Conservation (phyloP, 2,329 filamentous ascomycete species). For the Zalaria obscura region DNA sequence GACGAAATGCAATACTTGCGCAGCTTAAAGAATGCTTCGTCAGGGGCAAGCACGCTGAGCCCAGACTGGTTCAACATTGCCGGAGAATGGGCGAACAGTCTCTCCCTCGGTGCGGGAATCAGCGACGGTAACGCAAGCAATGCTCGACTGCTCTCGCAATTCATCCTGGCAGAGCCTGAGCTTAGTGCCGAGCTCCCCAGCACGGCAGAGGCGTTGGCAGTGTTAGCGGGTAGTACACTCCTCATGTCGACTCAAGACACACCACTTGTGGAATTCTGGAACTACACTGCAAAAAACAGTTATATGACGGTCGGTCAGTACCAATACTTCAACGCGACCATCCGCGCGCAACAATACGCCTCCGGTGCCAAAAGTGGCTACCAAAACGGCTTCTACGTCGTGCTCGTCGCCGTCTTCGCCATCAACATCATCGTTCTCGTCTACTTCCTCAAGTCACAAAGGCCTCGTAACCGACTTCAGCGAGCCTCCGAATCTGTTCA, state of each 20-base stretch:
- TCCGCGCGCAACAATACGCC: slow-evolving; percentile 55
- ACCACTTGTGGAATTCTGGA: slow-evolving; percentile 42
- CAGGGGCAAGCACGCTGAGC: slow-evolving; percentile 27
- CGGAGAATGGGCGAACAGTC: slow-evolving; percentile 25
- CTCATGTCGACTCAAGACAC: slow-evolving; percentile 44
- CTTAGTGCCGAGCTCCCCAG: slow-evolving; percentile 46
- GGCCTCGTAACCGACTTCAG: slow-evolving; percentile 65
- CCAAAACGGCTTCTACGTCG: slow-evolving; percentile 52
- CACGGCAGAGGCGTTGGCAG: slow-evolving; percentile 59
- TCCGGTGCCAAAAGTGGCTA: slow-evolving; percentile 40
- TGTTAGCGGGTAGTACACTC: slow-evolving; percentile 53
- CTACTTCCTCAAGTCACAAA: slow-evolving; percentile 44
- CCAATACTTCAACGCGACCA: slow-evolving; percentile 48
- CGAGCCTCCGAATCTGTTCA: slow-evolving; percentile 63
- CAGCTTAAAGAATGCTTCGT: slow-evolving; percentile 37
- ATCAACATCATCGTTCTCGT: slow-evolving; percentile 52
- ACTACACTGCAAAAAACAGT: slow-evolving; percentile 1
- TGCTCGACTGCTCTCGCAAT: slow-evolving; percentile 27
- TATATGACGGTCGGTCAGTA: slow-evolving; percentile 31
- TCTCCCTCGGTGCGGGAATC: slow-evolving; percentile 29
- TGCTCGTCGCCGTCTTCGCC: slow-evolving; percentile 50
- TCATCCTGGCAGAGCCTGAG: slow-evolving; percentile 21
- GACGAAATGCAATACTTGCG: slow-evolving; percentile 43
- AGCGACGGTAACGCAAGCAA: slow-evolving; percentile 29
- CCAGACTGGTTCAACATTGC: slow-evolving; percentile 30